Evolutionary conservation across 768 basidiomycete genomes (phyloP), one percentile per base, ranked within the genome.

Genomic region (Calocera viscosa): DNA sequence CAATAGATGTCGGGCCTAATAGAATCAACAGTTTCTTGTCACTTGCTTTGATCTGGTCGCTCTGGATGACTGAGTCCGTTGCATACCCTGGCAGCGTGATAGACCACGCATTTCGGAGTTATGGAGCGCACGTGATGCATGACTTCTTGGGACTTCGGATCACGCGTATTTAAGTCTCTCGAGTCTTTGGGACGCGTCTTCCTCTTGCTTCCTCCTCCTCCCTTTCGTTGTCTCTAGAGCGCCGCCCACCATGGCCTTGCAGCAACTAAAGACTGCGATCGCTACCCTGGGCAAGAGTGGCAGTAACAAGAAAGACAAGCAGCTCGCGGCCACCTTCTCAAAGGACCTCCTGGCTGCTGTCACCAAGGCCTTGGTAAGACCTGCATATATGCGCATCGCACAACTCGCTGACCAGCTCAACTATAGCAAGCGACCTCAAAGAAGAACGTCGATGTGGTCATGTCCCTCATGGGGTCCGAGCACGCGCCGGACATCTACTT

Each of bases 301-400:
- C 2, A 67, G 63, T 1, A 68, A 69, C 5, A 69, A 69, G 28
- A 43, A 64, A 39, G 60, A 53, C 2, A 67, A 49, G 35, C 67
- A 69, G 65, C 66, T 39, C 14, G 30, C 53, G 30, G 10, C 24
- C 14, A 19, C 24, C 2, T 60, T 60, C 53, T 12, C 53, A 2
- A 32, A 60, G 24, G 30, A 10, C 16, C 53, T 60, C 11, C 24
- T 28, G 10, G 53, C 24, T 30, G 53, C 53, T 5, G 22, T 60
- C 26, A 60, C 53, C 30, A 32, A 60, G 19, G 53, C 30, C 2
- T 30, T 60, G 14, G 53, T 60, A 32, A 60, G 53, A 17, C 22
- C 16, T 26, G 53, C 53, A 60, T 60, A 60, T 60, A 60, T 60
- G 53, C 53, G 53, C 30, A 5, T 32, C 30, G 2, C 22, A 28